These are phyloP conservation scores for Pichia scutulata DNA, from an alignment of 805 yeast genomes.

Conservation along the genomic window DNA sequence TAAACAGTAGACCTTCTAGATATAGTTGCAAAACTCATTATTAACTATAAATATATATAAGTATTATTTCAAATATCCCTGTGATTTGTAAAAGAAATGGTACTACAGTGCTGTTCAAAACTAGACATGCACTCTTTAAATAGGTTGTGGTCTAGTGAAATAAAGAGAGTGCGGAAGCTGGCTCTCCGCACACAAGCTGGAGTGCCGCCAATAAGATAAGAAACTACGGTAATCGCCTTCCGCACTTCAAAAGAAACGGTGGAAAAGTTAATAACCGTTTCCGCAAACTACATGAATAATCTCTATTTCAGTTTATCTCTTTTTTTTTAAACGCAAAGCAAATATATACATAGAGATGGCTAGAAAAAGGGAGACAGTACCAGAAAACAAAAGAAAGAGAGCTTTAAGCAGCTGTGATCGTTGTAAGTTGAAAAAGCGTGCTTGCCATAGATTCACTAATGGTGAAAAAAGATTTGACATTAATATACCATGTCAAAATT, in stretches of 20 bases:
- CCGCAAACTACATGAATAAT: not conserved
- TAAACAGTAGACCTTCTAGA: conserved; percentile 71
- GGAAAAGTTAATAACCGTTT: not conserved
- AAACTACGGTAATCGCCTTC: not conserved
- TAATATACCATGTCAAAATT: conserved; percentile 23
- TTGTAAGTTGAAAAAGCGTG: conserved; percentile 30
- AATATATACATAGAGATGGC: not conserved
- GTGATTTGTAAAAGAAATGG: not conserved
- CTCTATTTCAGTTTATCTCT: not conserved
- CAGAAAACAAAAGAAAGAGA: conserved; percentile 9
- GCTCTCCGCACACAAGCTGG: not conserved
- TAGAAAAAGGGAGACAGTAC: not conserved
- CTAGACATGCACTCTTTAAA: not conserved
- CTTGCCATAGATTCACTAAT: conserved; percentile 24
- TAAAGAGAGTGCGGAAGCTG: not conserved
- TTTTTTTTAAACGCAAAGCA: not conserved
- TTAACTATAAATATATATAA: conserved; percentile 18
- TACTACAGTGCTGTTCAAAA: no score
- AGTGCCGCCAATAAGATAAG: not conserved
- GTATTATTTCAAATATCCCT: conserved; percentile 5
- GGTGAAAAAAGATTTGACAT: conserved; percentile 18
- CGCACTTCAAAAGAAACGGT: not conserved
- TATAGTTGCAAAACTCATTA: conserved; percentile 9
- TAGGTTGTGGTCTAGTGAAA: not conserved
- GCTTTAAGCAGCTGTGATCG: conserved; percentile 32